These are phyloP conservation scores for Trebouxia sp. DNA, from an alignment of 139 green algal genomes.

Conservation along the genomic window DNA sequence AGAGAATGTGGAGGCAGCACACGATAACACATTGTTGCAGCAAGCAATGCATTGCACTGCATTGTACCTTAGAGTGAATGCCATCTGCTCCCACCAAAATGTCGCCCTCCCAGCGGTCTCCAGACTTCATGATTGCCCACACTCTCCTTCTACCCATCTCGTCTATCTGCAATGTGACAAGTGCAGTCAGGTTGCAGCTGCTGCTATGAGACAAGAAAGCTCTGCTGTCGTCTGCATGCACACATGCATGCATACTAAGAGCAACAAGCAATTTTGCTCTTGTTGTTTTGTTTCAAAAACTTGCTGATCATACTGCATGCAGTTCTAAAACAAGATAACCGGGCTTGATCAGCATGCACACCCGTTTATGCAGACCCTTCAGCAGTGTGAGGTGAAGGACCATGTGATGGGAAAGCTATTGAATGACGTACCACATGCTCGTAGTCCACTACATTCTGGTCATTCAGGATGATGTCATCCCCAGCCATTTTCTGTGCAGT, in stretches of 20 bases:
- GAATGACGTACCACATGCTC: constrained; percentile 43
- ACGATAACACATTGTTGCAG: neutral
- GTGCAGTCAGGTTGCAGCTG: too few species aligned
- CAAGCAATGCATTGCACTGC: neutral
- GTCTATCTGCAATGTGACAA: constrained; percentile 16
- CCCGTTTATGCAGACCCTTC: too few species aligned
- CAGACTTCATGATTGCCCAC: constrained; percentile 68
- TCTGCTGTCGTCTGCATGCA: too few species aligned
- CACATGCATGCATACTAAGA: too few species aligned
- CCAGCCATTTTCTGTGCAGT: constrained; percentile 45
- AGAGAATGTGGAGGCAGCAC: too few species aligned
- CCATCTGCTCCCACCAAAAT: constrained; percentile 94
- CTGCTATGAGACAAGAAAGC: too few species aligned
- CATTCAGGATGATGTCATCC: constrained; percentile 63
- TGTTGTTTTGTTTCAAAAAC: too few species aligned
- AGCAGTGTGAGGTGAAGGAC: too few species aligned
- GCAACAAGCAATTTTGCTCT: too few species aligned
- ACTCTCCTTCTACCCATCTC: constrained; percentile 47
- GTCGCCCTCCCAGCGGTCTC: constrained; percentile 70
- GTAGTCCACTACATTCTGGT: constrained; percentile 62
- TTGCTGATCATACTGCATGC: too few species aligned
- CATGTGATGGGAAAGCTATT: constrained; percentile 2
- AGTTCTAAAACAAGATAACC: too few species aligned
- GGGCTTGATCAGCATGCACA: too few species aligned
- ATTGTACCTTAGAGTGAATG: constrained; percentile 84